Conservation (phyloP, 176 grass and related monocot species). For the Rhipidocladum racemiflorum region DNA sequence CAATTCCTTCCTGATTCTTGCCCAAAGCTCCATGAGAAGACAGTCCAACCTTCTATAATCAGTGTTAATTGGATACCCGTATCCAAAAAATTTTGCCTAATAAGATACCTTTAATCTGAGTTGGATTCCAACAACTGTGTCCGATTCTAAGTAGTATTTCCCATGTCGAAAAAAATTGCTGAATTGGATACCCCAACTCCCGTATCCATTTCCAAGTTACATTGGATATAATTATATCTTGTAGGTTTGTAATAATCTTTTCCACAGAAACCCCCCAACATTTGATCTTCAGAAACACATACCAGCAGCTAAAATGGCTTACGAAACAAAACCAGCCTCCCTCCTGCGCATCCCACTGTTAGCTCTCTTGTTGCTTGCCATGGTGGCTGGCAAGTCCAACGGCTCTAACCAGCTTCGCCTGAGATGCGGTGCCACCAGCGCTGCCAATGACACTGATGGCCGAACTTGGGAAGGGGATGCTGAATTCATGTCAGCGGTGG, state of each 20-base stretch:
- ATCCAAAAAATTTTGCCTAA: too few relatives aligned
- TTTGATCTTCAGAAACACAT: not conserved
- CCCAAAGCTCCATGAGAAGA: too few relatives aligned
- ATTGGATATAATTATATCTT: too few relatives aligned
- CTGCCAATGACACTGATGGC: not conserved
- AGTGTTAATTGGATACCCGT: too few relatives aligned
- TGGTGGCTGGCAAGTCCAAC: not conserved
- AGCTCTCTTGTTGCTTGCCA: not conserved
- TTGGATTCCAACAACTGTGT: too few relatives aligned
- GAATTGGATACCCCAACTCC: too few relatives aligned
- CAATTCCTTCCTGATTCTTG: too few relatives aligned
- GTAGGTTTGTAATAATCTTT: not conserved
- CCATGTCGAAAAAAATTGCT: too few relatives aligned
- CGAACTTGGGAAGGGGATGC: slow-evolving; percentile 16
- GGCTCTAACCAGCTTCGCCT: not conserved
- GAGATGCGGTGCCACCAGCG: slow-evolving; percentile 1
- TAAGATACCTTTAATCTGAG: too few relatives aligned
- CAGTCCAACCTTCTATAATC: too few relatives aligned
- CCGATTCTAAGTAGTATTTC: too few relatives aligned
- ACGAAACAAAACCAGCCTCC: not conserved
- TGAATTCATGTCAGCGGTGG: not conserved
- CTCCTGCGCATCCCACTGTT: not conserved
- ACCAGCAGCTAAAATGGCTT: not conserved
- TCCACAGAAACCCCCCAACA: not conserved
- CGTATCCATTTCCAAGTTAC: too few relatives aligned